Evolutionary conservation across 805 yeast genomes (phyloP).

Genomic region (Schwanniomyces occidentalis): DNA sequence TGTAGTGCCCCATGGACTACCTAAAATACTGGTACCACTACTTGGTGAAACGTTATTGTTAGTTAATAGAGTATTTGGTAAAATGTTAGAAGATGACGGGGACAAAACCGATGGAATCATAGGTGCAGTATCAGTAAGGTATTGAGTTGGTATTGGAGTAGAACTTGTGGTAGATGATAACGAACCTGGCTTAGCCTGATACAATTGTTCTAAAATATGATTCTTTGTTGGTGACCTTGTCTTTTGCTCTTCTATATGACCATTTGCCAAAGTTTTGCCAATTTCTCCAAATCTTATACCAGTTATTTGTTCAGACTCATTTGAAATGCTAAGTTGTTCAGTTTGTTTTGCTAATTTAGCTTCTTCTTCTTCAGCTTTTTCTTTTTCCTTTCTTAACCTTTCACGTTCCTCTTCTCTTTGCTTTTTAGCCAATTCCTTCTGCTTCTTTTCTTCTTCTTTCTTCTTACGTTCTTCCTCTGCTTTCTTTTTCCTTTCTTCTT

Average conservation of each 20-base stretch:
- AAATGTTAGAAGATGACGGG: conserved; percentile 2
- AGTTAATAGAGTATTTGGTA: conserved; percentile 5
- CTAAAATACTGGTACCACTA: conserved; percentile 1
- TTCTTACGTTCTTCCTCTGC: conserved; percentile 23
- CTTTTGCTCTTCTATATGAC: background rate
- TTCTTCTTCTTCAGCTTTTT: no score
- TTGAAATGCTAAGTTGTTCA: no score
- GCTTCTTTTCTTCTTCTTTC: conserved; percentile 25
- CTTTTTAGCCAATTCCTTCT: conserved; percentile 15
- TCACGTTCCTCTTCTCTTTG: conserved; percentile 15
- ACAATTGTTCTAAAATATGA: conserved; percentile 34
- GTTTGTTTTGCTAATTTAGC: no score
- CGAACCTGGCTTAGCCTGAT: conserved; percentile 30
- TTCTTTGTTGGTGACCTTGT: conserved; percentile 12
- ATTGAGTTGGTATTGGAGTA: conserved; percentile 7
- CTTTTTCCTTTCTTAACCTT: background rate
- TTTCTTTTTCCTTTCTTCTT: conserved; percentile 26
- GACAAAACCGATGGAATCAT: conserved; percentile 8
- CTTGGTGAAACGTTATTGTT: background rate
- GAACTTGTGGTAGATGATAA: conserved; percentile 7
- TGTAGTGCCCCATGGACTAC: conserved; percentile 6
- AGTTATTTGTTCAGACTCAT: no score
- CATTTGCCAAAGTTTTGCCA: background rate
- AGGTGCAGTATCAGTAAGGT: conserved; percentile 1
- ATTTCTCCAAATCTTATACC: background rate